Base-by-base conservation (phyloP, 177 flowering plant genomes). In the Telopea speciosissima region DNA sequence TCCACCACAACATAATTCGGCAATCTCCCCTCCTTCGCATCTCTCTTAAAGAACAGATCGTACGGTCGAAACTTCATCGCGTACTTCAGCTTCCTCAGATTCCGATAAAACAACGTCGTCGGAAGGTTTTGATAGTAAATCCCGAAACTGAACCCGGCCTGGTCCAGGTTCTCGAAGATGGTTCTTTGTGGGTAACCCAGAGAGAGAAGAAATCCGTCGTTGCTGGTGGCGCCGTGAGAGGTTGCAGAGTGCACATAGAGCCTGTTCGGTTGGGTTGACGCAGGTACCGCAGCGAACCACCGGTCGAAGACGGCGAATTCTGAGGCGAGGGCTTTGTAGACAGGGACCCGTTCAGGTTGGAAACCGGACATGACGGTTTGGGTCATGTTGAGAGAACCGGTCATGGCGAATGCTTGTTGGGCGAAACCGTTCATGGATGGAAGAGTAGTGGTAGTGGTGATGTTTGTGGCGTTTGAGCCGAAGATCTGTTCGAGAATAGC, bases 381-480 rank as follows among this genome's bases (percentile, higher is more conserved):
- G 1, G 96, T 69, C 91, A 89, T 83, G 72, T 74, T 67, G 23
- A 70, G 52, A 56, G 83, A 70, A 6, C 78, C 75, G 44, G 84
- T 78, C 84, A 84, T 79, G 45, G 87, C 73, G 62, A 60, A 73
- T n/a, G 97, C 95, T 62, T 91, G 90, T 24, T 93, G 91, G 22
- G 86, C 97, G 72, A 93, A 93, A 10, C 98, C 98, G 62, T 83
- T 85, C 98, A 93, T 93, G 22, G 86, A 87, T 0, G 96, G 85
- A 7, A n/a, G n/a, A n/a, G n/a, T n/a, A n/a, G 81, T 84, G 11
- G 70, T 54, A 5, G 75, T 75, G 9, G 87, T 79, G 56, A 84
- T 75, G 69, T 80, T 75, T 16, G 77, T 36, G 9, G 40, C 9
- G 40, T 36, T 66, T 36, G 95, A 85, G 4, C 97, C 98, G 78